Base-by-base conservation (phyloP, 78 protist genomes). In the Polysphondylium violaceum region DNA sequence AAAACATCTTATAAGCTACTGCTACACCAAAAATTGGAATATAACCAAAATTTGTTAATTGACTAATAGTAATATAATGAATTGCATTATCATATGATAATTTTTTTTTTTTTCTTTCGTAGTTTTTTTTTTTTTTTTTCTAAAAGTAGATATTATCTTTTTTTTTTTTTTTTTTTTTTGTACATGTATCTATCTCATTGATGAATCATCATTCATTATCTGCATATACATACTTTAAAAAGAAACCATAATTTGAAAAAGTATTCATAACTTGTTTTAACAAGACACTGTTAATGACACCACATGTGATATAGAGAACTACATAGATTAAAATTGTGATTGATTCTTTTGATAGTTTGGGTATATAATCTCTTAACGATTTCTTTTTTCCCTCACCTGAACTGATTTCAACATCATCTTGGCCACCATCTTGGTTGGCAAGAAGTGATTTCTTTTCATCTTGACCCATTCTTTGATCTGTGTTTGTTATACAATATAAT, bases 11-110 rank as follows among this genome's bases (percentile, higher is more conserved):
- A 36, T 64, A 64, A 33, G 76, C 75, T 65, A 67, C 88, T n/a
- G 88, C 44, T 1, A 21, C 0, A 65, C 75, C 75, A 38, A 79
- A 79, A 55, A 79, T 79, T 65, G 88, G 88, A 53, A 79, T 58
- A n/a, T 59, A 79, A 27, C 88, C 88, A 67, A 53, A 79, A 51
- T 79, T 79, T 51, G 88, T 79, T 38, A 79, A 55, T 67, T 79
- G 88, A 79, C 88, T 79, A 35, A 21, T 21, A 58, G 11, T 25
- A 58, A 21, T n/a, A n/a, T n/a, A n/a, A n/a, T n/a, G n/a, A 55
- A 33, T 27, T 1, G 29, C 2, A 23, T n/a, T 3, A 19, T n/a
- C 17, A 2, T 12, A 41, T 33, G 31, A 67, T 71, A 8, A 53
- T 23, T 11, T 53, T 53, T 53, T 53, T 53, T 53, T 53, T 53